A percentile compares a stretch with the other conserved stretches of the same genome.
phyloP scores from a whole-genome alignment of 768 basidiomycete genomes.

The Naganishia vishniacii region DNA sequence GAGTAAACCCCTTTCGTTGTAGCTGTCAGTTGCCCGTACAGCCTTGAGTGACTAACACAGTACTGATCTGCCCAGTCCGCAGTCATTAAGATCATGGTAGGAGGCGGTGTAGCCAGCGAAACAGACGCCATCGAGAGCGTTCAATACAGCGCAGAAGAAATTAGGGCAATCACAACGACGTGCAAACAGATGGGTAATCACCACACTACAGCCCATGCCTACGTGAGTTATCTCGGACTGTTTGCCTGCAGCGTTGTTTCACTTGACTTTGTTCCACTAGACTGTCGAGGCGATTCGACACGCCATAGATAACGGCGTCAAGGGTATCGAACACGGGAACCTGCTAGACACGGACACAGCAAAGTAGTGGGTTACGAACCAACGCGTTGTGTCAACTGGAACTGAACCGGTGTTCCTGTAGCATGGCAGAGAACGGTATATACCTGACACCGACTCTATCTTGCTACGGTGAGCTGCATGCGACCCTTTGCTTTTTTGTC shows the following conservation, averaged over 20 bases:
- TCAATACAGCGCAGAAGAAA: slow-evolving; percentile 53
- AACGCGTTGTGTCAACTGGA: not conserved
- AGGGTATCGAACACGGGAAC: slow-evolving; percentile 55
- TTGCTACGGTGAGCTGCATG: slow-evolving; percentile 44
- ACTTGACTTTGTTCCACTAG: slow-evolving; percentile 32
- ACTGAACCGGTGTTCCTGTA: not conserved
- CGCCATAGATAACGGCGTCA: slow-evolving; percentile 53
- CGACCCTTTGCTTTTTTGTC: not conserved
- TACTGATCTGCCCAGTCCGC: not conserved
- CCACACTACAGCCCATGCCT: slow-evolving; percentile 46
- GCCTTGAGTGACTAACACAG: not conserved
- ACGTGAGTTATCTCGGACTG: slow-evolving; percentile 41
- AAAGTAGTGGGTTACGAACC: slow-evolving; percentile 35
- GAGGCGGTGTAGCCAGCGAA: slow-evolving; percentile 52
- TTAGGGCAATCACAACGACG: slow-evolving; percentile 52
- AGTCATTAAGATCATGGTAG: slow-evolving; percentile 43
- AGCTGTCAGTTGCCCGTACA: not conserved
- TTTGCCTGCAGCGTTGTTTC: no score
- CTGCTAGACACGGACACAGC: slow-evolving; percentile 51
- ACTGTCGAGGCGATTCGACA: slow-evolving; percentile 53
- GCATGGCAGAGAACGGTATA: slow-evolving; percentile 52
- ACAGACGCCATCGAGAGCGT: slow-evolving; percentile 53
- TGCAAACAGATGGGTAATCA: slow-evolving; percentile 51
- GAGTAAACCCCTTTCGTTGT: not conserved
- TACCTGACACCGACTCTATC: slow-evolving; percentile 53